These are phyloP conservation scores for Neonectria magnoliae DNA, from an alignment of 2,329 filamentous ascomycete genomes.

Conservation along the genomic window DNA sequence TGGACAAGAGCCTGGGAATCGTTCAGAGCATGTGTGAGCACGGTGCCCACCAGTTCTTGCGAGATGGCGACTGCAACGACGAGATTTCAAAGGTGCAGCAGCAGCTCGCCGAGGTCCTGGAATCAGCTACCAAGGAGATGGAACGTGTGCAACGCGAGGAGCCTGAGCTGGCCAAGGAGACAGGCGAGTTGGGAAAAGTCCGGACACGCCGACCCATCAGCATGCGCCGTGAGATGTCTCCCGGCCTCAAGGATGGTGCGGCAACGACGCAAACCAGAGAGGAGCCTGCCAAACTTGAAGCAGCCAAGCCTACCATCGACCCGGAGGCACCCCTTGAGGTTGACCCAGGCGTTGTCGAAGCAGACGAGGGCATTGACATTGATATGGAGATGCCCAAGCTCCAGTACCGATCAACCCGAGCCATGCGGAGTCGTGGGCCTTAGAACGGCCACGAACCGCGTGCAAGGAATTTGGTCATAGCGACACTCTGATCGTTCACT, in stretches of 20 bases:
- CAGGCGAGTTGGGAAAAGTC: conserved; percentile 52
- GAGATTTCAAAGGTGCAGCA: conserved; percentile 77
- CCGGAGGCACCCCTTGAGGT: conserved; percentile 44
- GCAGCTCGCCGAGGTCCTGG: conserved; percentile 71
- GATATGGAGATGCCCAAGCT: conserved; percentile 52
- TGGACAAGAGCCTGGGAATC: conserved; percentile 82
- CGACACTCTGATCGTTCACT: conserved; percentile 18
- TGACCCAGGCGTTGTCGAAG: conserved; percentile 48
- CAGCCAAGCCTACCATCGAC: conserved; percentile 31
- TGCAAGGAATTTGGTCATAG: conserved; percentile 34
- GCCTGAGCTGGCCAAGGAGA: conserved; percentile 54
- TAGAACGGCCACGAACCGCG: conserved; percentile 38
- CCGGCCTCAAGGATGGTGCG: conserved; percentile 43
- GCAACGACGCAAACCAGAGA: conserved; percentile 36
- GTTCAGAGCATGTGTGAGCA: conserved; percentile 86
- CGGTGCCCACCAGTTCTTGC: conserved; percentile 88
- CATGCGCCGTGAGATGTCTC: conserved; percentile 59
- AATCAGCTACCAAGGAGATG: conserved; percentile 68
- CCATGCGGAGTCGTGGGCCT: conserved; percentile 47
- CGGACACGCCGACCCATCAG: conserved; percentile 63
- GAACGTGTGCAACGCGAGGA: conserved; percentile 65
- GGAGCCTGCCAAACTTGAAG: conserved; percentile 40
- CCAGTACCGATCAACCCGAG: conserved; percentile 55
- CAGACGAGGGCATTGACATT: conserved; percentile 56
- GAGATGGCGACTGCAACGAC: conserved; percentile 83